These are phyloP conservation scores for Rhynchospora tenuis DNA, from an alignment of 176 grass and related monocot species.

Conservation along the genomic window DNA sequence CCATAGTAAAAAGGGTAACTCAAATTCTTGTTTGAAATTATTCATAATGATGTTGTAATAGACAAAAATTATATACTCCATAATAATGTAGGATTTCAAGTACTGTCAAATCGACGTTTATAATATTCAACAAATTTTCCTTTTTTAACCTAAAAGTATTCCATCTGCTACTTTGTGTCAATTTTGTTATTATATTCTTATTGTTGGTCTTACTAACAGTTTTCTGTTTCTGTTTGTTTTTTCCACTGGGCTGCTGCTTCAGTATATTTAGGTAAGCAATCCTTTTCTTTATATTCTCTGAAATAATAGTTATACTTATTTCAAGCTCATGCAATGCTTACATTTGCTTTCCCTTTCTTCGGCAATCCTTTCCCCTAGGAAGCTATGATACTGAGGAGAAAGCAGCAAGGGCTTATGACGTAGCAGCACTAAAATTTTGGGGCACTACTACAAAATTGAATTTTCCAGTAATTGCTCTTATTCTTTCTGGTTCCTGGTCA, in stretches of 20 bases:
- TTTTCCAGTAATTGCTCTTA: constrained; percentile 40
- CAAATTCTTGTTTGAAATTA: neutral
- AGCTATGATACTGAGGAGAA: constrained; percentile 92
- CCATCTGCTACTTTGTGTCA: neutral
- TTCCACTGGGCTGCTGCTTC: constrained; percentile 37
- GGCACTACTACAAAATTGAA: constrained; percentile 62
- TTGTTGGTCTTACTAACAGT: constrained; percentile 26
- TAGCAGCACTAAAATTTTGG: constrained; percentile 94
- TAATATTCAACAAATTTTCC: neutral
- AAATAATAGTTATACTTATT: neutral
- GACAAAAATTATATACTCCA: neutral
- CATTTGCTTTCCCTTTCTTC: neutral
- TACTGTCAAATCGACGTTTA: neutral
- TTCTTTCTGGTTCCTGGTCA: neutral
- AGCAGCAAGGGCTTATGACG: constrained; percentile 86
- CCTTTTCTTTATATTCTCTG: constrained; percentile 2
- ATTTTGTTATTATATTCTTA: constrained; percentile 1
- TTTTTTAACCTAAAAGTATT: neutral
- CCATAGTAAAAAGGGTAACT: neutral
- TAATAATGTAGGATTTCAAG: neutral
- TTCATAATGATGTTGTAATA: neutral
- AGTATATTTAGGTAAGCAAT: constrained; percentile 92
- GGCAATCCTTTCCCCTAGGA: constrained; percentile 34
- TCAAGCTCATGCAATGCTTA: neutral
- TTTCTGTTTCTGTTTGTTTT: constrained; percentile 33